Conservation (phyloP, 495 filamentous ascomycete genomes). For the Daldinia concentrica region DNA sequence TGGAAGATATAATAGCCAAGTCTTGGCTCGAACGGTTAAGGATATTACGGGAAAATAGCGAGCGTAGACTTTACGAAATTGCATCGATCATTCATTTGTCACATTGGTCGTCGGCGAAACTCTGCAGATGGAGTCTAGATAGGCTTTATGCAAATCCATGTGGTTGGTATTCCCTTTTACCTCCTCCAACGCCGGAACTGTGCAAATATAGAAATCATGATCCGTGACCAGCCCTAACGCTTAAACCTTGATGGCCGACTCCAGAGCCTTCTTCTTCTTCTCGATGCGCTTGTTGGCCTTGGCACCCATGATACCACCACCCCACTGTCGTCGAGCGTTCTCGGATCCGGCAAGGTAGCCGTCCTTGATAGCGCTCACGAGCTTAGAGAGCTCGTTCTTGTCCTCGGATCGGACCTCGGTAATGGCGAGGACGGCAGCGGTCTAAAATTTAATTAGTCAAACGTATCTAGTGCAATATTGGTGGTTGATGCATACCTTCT, state of each 20-base stretch:
- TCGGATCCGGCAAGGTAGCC: constrained; percentile 97
- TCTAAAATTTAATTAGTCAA: constrained; percentile 63
- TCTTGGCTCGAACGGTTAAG: constrained; percentile 26
- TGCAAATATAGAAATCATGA: constrained; percentile 45
- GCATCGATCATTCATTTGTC: constrained; percentile 35
- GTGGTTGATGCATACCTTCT: constrained; percentile 75
- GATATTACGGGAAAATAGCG: background rate
- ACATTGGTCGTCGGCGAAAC: constrained; percentile 44
- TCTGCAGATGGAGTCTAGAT: constrained; percentile 34
- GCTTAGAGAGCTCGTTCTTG: constrained; percentile 96
- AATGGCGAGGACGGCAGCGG: constrained; percentile 92
- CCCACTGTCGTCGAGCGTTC: constrained; percentile 93
- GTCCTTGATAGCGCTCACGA: constrained; percentile 96
- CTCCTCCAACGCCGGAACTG: constrained; percentile 50
- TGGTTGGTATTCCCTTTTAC: constrained; percentile 51
- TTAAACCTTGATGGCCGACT: constrained; percentile 95
- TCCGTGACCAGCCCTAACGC: constrained; percentile 32
- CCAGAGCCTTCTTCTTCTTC: constrained; percentile 96
- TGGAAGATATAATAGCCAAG: constrained; percentile 17
- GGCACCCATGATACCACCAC: constrained; percentile 99
- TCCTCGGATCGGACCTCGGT: constrained; percentile 97
- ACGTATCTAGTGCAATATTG: background rate
- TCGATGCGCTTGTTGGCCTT: constrained; percentile 93
- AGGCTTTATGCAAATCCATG: constrained; percentile 46
- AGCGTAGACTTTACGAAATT: background rate